Percentiles rank a stretch among this genome's conserved stretches.
phyloP scores from a whole-genome alignment of 176 grass and related monocot genomes.

The Olyra latifolia region DNA sequence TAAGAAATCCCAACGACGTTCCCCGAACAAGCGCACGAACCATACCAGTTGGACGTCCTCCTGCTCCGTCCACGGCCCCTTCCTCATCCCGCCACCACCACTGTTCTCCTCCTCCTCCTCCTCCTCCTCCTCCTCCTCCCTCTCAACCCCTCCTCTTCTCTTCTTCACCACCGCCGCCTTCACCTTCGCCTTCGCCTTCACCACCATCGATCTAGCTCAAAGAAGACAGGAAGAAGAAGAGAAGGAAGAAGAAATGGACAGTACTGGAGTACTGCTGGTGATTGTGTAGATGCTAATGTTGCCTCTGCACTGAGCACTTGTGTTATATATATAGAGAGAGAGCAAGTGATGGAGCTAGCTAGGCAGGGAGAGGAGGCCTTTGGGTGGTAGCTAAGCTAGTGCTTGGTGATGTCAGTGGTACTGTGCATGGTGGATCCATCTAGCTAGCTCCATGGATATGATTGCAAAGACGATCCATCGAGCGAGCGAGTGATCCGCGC shows the following conservation, averaged over 20 bases:
- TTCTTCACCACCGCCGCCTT: background rate
- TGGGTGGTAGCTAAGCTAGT: no score
- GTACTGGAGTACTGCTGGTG: no score
- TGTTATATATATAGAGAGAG: constrained; percentile 20
- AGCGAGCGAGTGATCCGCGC: background rate
- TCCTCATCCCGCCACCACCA: constrained; percentile 30
- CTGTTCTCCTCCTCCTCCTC: background rate
- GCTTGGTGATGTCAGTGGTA: constrained; percentile 37
- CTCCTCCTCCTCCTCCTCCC: background rate
- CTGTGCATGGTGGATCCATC: constrained; percentile 1
- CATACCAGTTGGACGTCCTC: constrained; percentile 99
- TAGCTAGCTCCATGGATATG: background rate
- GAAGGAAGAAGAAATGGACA: background rate
- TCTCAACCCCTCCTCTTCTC: background rate
- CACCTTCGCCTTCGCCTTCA: background rate
- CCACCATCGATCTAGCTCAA: background rate
- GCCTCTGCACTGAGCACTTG: constrained; percentile 24
- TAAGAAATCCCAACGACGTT: constrained; percentile 99
- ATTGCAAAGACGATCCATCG: background rate
- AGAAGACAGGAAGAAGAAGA: background rate
- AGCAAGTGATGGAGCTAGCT: background rate
- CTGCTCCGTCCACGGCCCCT: constrained; percentile 93
- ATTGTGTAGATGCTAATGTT: background rate
- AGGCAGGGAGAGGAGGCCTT: no score
- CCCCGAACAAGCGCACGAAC: constrained; percentile 99